These are phyloP conservation scores for Stropharia rugosoannulata DNA, from an alignment of 768 basidiomycete species.

Conservation along the genomic window DNA sequence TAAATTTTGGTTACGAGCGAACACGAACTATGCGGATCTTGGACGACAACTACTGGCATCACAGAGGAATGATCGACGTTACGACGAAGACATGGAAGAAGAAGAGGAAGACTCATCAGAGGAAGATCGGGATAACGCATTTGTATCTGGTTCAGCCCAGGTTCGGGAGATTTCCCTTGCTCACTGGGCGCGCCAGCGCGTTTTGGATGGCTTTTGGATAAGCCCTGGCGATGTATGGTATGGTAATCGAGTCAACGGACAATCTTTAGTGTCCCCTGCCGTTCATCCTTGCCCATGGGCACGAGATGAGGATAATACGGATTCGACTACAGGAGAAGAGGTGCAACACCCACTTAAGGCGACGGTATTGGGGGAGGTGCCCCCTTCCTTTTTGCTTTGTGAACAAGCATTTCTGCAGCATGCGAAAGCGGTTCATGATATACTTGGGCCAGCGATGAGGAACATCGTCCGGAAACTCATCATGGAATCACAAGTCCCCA, in stretches of 20 bases:
- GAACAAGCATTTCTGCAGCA: constrained; percentile 61
- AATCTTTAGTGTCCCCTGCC: constrained; percentile 34
- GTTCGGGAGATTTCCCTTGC: constrained; percentile 58
- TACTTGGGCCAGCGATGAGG: constrained; percentile 64
- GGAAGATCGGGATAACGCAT: constrained; percentile 41
- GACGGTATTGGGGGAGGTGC: constrained; percentile 49
- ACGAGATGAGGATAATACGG: constrained; percentile 27
- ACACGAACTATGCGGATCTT: constrained; percentile 67
- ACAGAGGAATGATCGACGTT: constrained; percentile 30
- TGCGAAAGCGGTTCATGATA: constrained; percentile 54
- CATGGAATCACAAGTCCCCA: constrained; percentile 53
- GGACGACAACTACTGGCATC: constrained; percentile 70
- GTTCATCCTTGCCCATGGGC: constrained; percentile 69
- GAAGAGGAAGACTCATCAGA: constrained; percentile 42
- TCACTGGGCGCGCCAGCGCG: constrained; percentile 70
- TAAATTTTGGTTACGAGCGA: constrained; percentile 64
- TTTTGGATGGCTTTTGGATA: constrained; percentile 76
- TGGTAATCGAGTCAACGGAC: constrained; percentile 36
- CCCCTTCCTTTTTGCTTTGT: constrained; percentile 63
- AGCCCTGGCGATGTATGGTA: constrained; percentile 75
- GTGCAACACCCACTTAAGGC: constrained; percentile 44
- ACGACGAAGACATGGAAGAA: constrained; percentile 22
- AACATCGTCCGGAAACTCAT: constrained; percentile 68
- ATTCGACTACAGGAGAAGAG: constrained; percentile 22
- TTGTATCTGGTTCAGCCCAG: constrained; percentile 39